These are phyloP conservation scores for Pezicula rhizophila DNA, from an alignment of 2,329 filamentous ascomycete genomes.

Conservation along the genomic window DNA sequence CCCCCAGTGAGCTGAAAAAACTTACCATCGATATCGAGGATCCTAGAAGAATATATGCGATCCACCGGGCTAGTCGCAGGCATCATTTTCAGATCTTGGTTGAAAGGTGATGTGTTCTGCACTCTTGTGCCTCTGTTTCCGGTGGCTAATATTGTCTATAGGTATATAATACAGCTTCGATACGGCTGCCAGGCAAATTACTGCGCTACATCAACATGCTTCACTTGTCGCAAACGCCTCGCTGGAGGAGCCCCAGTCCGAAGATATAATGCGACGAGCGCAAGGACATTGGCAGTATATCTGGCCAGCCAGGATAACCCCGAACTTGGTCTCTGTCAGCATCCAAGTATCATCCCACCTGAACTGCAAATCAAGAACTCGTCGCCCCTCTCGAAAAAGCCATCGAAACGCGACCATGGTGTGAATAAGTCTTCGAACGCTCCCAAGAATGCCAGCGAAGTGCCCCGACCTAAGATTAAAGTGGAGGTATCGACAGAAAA, in stretches of 20 bases:
- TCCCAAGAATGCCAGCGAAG: too few species aligned
- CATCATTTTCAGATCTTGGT: slow-evolving; percentile 62
- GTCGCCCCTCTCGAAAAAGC: slow-evolving; percentile 2
- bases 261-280: slow-evolving; percentile 75
- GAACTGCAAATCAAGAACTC: not conserved
- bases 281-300: slow-evolving; percentile 72
- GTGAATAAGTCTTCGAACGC: too few species aligned
- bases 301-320: slow-evolving; percentile 76
- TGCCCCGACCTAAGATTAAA: too few species aligned
- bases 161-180: slow-evolving; percentile 76
- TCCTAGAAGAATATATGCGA: slow-evolving; percentile 53
- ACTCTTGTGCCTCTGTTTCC: slow-evolving; percentile 6
- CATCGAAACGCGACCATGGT: not conserved
- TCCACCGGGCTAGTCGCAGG: slow-evolving; percentile 54
- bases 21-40: slow-evolving; percentile 54
- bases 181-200: slow-evolving; percentile 65
- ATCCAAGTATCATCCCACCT: slow-evolving; percentile 14
- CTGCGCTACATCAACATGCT: slow-evolving; percentile 73
- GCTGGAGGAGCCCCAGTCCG: slow-evolving; percentile 64
- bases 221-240: slow-evolving; percentile 67
- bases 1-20: slow-evolving; percentile 50
- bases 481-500: too few species aligned
- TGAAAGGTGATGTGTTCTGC: slow-evolving; percentile 47
- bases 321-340: slow-evolving; percentile 59
- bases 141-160: slow-evolving; percentile 30